Conservation (phyloP, 2,329 filamentous ascomycete genomes). For the Monilinia laxa region DNA sequence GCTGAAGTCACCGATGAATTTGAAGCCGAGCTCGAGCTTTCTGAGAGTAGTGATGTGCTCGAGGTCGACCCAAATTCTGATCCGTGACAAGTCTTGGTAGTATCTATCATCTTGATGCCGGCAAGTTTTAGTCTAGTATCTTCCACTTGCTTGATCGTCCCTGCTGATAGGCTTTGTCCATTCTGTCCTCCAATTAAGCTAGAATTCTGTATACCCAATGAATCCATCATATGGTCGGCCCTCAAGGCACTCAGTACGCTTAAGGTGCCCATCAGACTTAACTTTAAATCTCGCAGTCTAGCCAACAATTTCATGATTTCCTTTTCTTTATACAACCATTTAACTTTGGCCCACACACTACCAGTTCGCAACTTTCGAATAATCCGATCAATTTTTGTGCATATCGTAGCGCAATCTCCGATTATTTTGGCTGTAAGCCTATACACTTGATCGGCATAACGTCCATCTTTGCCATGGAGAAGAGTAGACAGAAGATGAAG, state of each 20-base stretch:
- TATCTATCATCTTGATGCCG: slow-evolving; percentile 13
- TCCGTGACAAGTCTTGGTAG: neutral
- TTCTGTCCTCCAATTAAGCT: slow-evolving; percentile 25
- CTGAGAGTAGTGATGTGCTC: neutral
- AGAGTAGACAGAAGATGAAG: slow-evolving; percentile 25
- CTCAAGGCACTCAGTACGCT: slow-evolving; percentile 26
- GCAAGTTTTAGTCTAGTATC: slow-evolving; percentile 22
- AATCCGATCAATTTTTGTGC: slow-evolving; percentile 28
- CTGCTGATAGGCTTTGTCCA: slow-evolving; percentile 1
- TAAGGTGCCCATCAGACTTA: slow-evolving; percentile 29
- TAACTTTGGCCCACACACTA: slow-evolving; percentile 25
- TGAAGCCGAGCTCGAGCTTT: neutral
- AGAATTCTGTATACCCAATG: slow-evolving; percentile 23
- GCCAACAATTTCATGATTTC: slow-evolving; percentile 28
- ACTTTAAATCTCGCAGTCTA: slow-evolving; percentile 30
- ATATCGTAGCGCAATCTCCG: slow-evolving; percentile 30
- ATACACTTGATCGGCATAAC: slow-evolving; percentile 28
- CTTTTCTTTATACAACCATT: slow-evolving; percentile 33
- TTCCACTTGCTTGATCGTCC: slow-evolving; percentile 26
- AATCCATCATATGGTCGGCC: slow-evolving; percentile 29
- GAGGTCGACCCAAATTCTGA: neutral
- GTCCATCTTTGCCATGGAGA: slow-evolving; percentile 25
- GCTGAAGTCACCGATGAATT: neutral
- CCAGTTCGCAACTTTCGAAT: slow-evolving; percentile 25
- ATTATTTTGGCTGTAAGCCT: slow-evolving; percentile 30